These are phyloP conservation scores for Penicillium nucicola DNA, from an alignment of 495 filamentous ascomycete species.

Conservation along the genomic window DNA sequence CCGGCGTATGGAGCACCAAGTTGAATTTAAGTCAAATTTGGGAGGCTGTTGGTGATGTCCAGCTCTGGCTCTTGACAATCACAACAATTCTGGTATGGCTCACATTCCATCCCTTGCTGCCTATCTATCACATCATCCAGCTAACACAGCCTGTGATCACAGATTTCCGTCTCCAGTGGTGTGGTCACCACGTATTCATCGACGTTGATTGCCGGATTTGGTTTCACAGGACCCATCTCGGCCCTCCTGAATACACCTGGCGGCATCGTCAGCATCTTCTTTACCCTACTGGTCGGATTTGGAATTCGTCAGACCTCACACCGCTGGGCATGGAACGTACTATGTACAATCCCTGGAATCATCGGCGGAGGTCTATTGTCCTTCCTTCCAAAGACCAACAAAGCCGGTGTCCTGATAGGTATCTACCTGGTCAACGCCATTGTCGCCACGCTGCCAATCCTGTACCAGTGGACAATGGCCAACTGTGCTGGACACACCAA, in stretches of 20 bases:
- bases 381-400: slow-evolving; percentile 47
- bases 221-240: slow-evolving; percentile 48
- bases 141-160: neutral
- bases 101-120: neutral
- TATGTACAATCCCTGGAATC: slow-evolving; percentile 45
- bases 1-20: slow-evolving; percentile 45
- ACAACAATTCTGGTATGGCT: slow-evolving; percentile 30
- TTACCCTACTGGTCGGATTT: slow-evolving; percentile 52
- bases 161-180: slow-evolving; percentile 55
- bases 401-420: slow-evolving; percentile 53
- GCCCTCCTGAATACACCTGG: slow-evolving; percentile 65
- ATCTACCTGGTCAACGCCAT: slow-evolving; percentile 63
- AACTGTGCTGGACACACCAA: slow-evolving; percentile 50
- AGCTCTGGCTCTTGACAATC: slow-evolving; percentile 37
- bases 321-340: slow-evolving; percentile 50
- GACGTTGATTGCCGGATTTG: slow-evolving; percentile 55
- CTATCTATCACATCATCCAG: neutral
- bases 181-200: slow-evolving; percentile 61
- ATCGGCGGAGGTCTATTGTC: slow-evolving; percentile 59
- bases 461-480: slow-evolving; percentile 49
- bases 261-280: slow-evolving; percentile 55
- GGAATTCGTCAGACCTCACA: slow-evolving; percentile 40
- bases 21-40: slow-evolving; percentile 37
- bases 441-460: slow-evolving; percentile 37
- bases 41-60: slow-evolving; percentile 29